Conservation (phyloP, 192 early-diverging fungal species). For the Umbelopsis sp. region DNA sequence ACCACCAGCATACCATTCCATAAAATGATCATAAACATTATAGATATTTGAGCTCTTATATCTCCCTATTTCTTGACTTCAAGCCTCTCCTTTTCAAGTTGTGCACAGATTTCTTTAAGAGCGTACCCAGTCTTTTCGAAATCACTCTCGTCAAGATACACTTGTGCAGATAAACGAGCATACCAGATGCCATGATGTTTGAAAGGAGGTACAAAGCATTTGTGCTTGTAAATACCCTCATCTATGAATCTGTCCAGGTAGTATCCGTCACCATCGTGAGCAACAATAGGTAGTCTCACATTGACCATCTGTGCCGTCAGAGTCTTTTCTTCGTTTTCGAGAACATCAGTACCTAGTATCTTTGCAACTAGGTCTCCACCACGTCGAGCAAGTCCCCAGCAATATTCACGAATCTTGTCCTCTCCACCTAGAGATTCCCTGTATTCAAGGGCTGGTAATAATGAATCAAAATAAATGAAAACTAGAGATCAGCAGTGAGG, state of each 20-base stretch:
- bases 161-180: constrained; percentile 60
- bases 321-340: constrained; percentile 48
- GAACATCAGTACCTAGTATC: constrained; percentile 52
- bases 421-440: constrained; percentile 60
- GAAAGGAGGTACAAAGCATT: constrained; percentile 35
- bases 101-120: constrained; percentile 45
- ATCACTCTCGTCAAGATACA: constrained; percentile 53
- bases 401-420: constrained; percentile 57
- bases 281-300: constrained; percentile 51
- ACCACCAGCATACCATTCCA: no score
- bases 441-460: constrained; percentile 25
- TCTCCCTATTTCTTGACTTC: not conserved
- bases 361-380: constrained; percentile 58
- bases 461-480: not conserved
- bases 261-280: constrained; percentile 15
- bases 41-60: not conserved
- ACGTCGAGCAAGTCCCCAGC: constrained; percentile 51
- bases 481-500: no score
- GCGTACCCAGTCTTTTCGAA: constrained; percentile 48
- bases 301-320: constrained; percentile 63
- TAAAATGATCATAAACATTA: no score
- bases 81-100: constrained; percentile 28
- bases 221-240: constrained; percentile 29
- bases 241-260: constrained; percentile 28
- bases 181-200: constrained; percentile 50